A percentile compares a stretch with the other conserved stretches of the same genome.
These are phyloP conservation scores for Irpex lacteus DNA, from an alignment of 1,284 basidiomycete species.

Conservation along the genomic window DNA sequence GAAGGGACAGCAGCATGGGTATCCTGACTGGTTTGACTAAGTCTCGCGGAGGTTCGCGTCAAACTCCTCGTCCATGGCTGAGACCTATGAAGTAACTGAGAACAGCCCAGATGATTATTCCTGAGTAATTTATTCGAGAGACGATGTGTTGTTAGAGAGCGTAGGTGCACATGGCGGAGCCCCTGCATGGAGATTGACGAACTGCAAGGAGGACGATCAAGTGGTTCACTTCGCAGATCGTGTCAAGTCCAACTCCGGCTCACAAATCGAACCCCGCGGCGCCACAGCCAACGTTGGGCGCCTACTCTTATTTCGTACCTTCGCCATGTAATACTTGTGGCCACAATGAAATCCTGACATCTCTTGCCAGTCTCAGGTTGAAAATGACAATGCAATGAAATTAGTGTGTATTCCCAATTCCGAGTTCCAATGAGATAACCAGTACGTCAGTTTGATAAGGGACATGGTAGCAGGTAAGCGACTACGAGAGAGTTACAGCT, in stretches of 20 bases:
- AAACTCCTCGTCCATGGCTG: neutral
- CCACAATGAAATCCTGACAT: neutral
- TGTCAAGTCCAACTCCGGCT: neutral
- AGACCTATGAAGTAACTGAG: neutral
- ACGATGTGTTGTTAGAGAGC: neutral
- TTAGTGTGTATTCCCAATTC: neutral
- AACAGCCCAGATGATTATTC: neutral
- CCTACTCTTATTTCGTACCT: neutral
- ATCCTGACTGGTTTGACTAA: neutral
- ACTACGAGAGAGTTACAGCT: slow-evolving; percentile 3
- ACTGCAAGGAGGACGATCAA: no score
- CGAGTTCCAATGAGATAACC: neutral
- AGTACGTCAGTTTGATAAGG: neutral
- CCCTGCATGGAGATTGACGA: slow-evolving; percentile 2
- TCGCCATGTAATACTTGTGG: neutral
- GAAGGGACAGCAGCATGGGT: neutral
- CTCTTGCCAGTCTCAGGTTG: neutral
- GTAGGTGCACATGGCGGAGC: slow-evolving; percentile 4
- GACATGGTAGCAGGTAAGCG: neutral
- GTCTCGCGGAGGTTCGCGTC: neutral
- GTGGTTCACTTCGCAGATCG: neutral
- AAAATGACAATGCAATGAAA: neutral
- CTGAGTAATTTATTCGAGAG: neutral
- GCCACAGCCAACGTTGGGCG: neutral
- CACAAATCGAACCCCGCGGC: neutral